Base-by-base conservation (phyloP, 345 rosid genomes). In the Lumnitzera littorea region DNA sequence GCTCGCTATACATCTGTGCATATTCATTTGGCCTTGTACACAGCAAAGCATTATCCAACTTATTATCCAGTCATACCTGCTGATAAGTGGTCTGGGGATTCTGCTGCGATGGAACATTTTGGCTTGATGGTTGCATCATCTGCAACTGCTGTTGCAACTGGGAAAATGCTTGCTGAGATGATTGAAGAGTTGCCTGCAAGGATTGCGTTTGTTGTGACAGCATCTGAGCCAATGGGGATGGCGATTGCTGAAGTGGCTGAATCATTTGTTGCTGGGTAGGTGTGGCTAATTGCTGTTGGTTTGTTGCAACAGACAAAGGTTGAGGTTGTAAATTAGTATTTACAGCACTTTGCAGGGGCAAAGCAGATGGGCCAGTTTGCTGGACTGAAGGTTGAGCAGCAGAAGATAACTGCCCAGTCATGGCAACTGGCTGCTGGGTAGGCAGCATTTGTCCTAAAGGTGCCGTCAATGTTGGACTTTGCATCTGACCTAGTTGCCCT, bases 121-220 rank as follows among this genome's bases (percentile, higher is more conserved):
- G 89, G 78, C 71, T 87, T 25, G 88, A 68, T 48, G 96, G 97
- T 64, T 94, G 99, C 94, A 82, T 90, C 78, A 79, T 75, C 80
- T 88, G 96, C 62, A 86, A 63, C 67, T 90, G 91, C 67, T 94
- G 99, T 76, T 85, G 98, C 72, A 94, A 78, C 75, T 90, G 91
- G 57, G 99, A 90, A 76, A 94, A 84, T 47, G 92, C 86, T 65
- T 94, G 95, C 83, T 86, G 96, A 65, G 99, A 90, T 31, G 99
- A 88, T 58, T 88, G 97, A 72, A 86, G 78, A 67, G 83, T 90
- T 50, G 99, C 99, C 74, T 83, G 96, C 63, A 90, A 79, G 65
- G 78, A 75, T 73, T 94, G 97, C 5, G 88, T 86, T 71, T 94
- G 99, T 69, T 86, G 92, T 17, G 92, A 90, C 72, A 94, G 59